Evolutionary conservation across 2,329 filamentous ascomycete species (phyloP), one percentile per base, ranked within the genome.

Genomic region (Dichotomopilus funicola): DNA sequence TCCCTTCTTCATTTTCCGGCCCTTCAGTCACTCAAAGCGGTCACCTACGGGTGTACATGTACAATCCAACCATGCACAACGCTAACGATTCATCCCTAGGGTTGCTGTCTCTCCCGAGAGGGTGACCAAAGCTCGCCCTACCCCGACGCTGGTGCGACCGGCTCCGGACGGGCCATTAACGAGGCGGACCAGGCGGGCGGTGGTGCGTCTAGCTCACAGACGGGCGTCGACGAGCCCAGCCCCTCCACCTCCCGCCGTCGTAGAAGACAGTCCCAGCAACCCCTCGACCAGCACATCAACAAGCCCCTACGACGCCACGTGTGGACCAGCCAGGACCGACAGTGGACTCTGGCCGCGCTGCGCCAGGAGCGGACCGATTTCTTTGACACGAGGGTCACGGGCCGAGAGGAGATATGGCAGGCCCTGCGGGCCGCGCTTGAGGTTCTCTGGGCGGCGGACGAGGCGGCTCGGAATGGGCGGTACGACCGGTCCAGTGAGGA

Each of bases 331-430:
- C 79, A 78, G 59, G 76, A 78, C 52, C 81, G 81, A 19, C 71
- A 73, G 12, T 95, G 88, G 88, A 91, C 88, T 1, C 82, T 80
- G n/a, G 67, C 72, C 12, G 75, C 86, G 52, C 75, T 96, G 2
- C 81, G 83, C 56, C 78, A 77, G 36, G 89, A 96, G 72, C 81
- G 92, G 49, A 74, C 73, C 49, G 90, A 90, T 59, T 96, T 95
- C 76, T 97, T 95, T 71, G 91, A 96, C 59, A 96, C 91, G 1
- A 78, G 90, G 47, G 89, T 95, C 12, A 88, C 87, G 0, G 90
- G 90, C 2, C 79, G 83, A 4, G 66, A 78, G 4, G 89, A 96
- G 70, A 80, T 94, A 33, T 97, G 92, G 92, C 82, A 82, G 63
- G 86, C 88, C 0, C 70, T 96, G 11, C 79, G 79, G 46, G 75